A percentile compares a stretch with the other conserved stretches of the same genome.
Conservation (phyloP, 768 basidiomycete species). For the Macrolepiota dolichaula region DNA sequence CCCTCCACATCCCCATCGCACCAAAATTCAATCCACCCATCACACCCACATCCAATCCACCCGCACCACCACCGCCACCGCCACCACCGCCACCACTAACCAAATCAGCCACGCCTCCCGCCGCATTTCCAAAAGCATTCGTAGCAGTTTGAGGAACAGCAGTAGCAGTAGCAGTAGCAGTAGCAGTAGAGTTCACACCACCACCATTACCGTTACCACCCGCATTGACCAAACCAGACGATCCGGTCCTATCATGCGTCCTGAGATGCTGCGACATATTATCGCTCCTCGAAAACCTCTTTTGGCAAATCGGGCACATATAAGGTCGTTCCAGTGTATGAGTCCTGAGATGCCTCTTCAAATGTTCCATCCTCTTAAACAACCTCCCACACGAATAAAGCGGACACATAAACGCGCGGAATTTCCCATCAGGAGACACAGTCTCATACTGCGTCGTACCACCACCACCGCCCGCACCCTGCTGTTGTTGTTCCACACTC, state of each 20-base stretch:
- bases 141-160: too few relatives aligned
- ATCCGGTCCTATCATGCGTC: slow-evolving; percentile 59
- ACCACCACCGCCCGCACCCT: not conserved
- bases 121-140: too few relatives aligned
- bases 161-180: slow-evolving; percentile 23
- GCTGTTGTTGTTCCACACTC: too few relatives aligned
- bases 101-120: slow-evolving; percentile 18
- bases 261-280: slow-evolving; percentile 85
- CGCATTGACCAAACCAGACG: slow-evolving; percentile 21
- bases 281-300: slow-evolving; percentile 85
- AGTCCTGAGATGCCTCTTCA: slow-evolving; percentile 83
- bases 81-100: slow-evolving; percentile 13
- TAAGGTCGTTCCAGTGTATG: slow-evolving; percentile 90
- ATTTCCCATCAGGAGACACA: slow-evolving; percentile 32
- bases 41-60: slow-evolving; percentile 13
- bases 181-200: slow-evolving; percentile 17
- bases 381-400: slow-evolving; percentile 78
- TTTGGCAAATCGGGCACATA: slow-evolving; percentile 68
- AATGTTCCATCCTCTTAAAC: slow-evolving; percentile 92
- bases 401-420: slow-evolving; percentile 77
- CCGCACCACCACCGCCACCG: slow-evolving; percentile 13
- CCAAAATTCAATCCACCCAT: slow-evolving; percentile 13
- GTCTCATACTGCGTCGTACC: slow-evolving; percentile 28
- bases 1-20: slow-evolving; percentile 17
- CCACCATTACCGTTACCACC: too few relatives aligned